Evolutionary conservation across 169 alveolate genomes (phyloP), one percentile per base, ranked within the genome.

Genomic region (Miamiensis avidus): DNA sequence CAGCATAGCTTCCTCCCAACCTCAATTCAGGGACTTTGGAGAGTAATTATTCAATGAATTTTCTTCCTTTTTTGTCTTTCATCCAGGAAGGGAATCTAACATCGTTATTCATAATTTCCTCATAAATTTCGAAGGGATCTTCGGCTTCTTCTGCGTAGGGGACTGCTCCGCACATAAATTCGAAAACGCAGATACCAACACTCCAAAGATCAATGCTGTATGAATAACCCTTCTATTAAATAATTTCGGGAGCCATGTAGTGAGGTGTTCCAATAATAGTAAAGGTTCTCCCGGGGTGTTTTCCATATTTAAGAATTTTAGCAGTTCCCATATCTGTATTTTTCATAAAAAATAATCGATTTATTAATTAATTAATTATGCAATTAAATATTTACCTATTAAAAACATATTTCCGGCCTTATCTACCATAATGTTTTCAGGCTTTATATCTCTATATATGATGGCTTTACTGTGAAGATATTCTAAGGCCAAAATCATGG

Each of bases 251-350:
- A 26, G 96, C 96, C 91, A 93, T 95, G 73, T 95, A 95, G 64
- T 92, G 95, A 25, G 98, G 97, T 31, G 98, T 94, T 0, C 98
- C 98, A 34, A 95, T 92, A 34, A 96, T 83, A 29, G 98, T 94
- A 78, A 92, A 94, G 29, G 98, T 93, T 83, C 96, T 89, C 28
- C 84, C 84, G 28, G 74, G 76, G 31, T 65, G 74, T 25, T 79
- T 79, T 26, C 65, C 74, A 29, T 79, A 76, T 76, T 84, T 34
- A 16, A 96, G 92, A 74, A 89, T 89, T 83, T 94, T 95, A 34
- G 97, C 95, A 78, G 96, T 92, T 64, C 97, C 97, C 74, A 96
- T 86, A 87, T 96, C 98, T 49, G 4, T 49, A 49, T n/a, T n/a
- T n/a, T n/a, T n/a, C n/a, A n/a, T n/a, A n/a, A n/a, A n/a, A n/a